Percentiles rank a stretch among this genome's conserved stretches.
These are phyloP conservation scores for Cytauxzoon felis DNA, from an alignment of 169 alveolate species.

Conservation along the genomic window DNA sequence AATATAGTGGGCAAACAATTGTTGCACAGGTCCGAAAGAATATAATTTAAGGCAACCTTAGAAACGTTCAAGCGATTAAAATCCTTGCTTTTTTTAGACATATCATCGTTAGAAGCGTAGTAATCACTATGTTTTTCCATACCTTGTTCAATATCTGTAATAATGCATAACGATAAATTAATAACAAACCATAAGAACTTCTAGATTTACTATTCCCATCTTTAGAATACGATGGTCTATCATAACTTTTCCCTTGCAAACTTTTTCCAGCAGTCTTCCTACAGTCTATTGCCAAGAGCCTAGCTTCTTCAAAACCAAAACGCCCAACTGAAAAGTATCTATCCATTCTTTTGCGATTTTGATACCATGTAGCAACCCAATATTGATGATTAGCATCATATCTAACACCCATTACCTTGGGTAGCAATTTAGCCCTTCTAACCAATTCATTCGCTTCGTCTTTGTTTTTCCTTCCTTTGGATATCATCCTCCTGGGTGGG, in stretches of 20 bases:
- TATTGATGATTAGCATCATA: slow-evolving; percentile 73
- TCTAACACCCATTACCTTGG: slow-evolving; percentile 76
- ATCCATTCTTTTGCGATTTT: slow-evolving; percentile 72
- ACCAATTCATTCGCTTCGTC: slow-evolving; percentile 65
- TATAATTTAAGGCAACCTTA: slow-evolving; percentile 63
- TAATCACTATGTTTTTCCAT: slow-evolving; percentile 39
- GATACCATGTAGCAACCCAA: slow-evolving; percentile 79
- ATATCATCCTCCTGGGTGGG: slow-evolving; percentile 38
- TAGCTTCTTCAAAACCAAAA: slow-evolving; percentile 75
- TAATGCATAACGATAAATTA: neutral
- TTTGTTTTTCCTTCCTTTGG: slow-evolving; percentile 62
- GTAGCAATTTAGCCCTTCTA: slow-evolving; percentile 64
- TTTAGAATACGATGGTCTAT: slow-evolving; percentile 48
- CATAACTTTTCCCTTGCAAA: slow-evolving; percentile 61
- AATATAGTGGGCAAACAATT: slow-evolving; percentile 63
- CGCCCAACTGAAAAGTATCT: slow-evolving; percentile 72
- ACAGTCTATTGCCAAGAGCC: slow-evolving; percentile 71
- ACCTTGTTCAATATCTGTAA: slow-evolving; percentile 9
- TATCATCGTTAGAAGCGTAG: slow-evolving; percentile 49
- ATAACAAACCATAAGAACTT: slow-evolving; percentile 15
- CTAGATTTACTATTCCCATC: slow-evolving; percentile 20
- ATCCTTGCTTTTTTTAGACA: slow-evolving; percentile 57
- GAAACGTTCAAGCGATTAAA: slow-evolving; percentile 66
- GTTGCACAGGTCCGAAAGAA: slow-evolving; percentile 65
- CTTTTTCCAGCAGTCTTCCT: slow-evolving; percentile 66